Conservation (phyloP, 129 eudicot species). For the Centella asiatica region DNA sequence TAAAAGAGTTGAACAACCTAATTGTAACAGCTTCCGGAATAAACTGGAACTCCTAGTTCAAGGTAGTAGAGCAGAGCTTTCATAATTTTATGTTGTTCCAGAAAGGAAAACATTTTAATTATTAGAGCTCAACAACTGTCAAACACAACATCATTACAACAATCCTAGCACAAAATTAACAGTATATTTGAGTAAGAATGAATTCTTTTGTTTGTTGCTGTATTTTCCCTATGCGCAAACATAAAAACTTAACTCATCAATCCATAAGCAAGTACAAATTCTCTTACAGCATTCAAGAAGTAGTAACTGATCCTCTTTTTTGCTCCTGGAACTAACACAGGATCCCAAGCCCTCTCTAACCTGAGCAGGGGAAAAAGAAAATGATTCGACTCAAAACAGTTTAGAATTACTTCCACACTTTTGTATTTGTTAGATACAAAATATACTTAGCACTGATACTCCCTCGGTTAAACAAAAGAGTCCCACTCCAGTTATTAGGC, state of each 20-base stretch:
- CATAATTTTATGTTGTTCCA: background rate
- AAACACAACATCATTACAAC: background rate
- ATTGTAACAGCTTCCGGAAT: background rate
- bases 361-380: constrained; percentile 25
- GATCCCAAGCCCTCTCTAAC: constrained; percentile 96
- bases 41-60: too few relatives aligned
- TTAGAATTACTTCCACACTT: background rate
- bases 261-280: background rate
- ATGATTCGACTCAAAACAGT: constrained; percentile 4
- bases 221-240: background rate
- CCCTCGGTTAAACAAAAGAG: too few relatives aligned
- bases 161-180: background rate
- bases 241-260: background rate
- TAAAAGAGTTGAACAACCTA: too few relatives aligned
- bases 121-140: background rate
- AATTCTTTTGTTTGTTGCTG: background rate
- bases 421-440: background rate
- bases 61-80: background rate
- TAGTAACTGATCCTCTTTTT: constrained; percentile 66
- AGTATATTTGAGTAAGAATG: background rate
- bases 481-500: too few relatives aligned
- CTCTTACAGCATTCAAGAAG: constrained; percentile 76
- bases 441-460: too few relatives aligned
- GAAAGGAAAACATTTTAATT: background rate
- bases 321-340: constrained; percentile 74